These are phyloP conservation scores for Psilocybe azurescens DNA, from an alignment of 768 basidiomycete species.

Conservation along the genomic window DNA sequence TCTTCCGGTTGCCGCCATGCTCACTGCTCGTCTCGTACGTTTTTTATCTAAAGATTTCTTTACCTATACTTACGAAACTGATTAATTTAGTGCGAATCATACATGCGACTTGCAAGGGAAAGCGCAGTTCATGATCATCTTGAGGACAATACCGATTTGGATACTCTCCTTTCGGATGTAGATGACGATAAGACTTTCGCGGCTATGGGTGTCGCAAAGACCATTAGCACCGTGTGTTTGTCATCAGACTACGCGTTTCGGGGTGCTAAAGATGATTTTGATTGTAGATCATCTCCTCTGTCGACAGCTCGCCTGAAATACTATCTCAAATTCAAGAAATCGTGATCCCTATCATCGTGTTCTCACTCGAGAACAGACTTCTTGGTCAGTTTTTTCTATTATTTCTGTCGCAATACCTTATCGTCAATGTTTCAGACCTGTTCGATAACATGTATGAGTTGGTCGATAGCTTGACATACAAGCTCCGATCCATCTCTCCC, in stretches of 20 bases:
- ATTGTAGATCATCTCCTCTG: constrained; percentile 70
- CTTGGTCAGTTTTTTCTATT: constrained; percentile 56
- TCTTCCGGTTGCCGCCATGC: constrained; percentile 82
- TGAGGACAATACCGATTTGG: constrained; percentile 59
- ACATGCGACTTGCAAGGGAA: constrained; percentile 79
- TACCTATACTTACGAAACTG: constrained; percentile 1
- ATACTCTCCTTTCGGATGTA: constrained; percentile 54
- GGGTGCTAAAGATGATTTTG: background rate
- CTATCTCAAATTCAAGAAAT: constrained; percentile 82
- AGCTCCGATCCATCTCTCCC: constrained; percentile 73
- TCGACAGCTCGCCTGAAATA: constrained; percentile 77
- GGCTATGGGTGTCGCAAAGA: constrained; percentile 88
- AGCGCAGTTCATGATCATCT: constrained; percentile 58
- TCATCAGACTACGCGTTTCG: background rate
- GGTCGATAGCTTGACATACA: constrained; percentile 86
- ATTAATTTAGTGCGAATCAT: constrained; percentile 72
- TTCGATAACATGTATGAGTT: constrained; percentile 90
- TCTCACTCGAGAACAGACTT: constrained; percentile 78
- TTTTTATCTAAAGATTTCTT: constrained; percentile 6
- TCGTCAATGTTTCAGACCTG: constrained; percentile 55
- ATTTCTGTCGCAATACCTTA: background rate
- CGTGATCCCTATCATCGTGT: constrained; percentile 76
- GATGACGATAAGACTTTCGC: constrained; percentile 89
- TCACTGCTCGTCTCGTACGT: constrained; percentile 77
- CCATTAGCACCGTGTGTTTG: constrained; percentile 71